phyloP scores from a whole-genome alignment of 257 asterid genomes.

The Gentiana macrophylla region DNA sequence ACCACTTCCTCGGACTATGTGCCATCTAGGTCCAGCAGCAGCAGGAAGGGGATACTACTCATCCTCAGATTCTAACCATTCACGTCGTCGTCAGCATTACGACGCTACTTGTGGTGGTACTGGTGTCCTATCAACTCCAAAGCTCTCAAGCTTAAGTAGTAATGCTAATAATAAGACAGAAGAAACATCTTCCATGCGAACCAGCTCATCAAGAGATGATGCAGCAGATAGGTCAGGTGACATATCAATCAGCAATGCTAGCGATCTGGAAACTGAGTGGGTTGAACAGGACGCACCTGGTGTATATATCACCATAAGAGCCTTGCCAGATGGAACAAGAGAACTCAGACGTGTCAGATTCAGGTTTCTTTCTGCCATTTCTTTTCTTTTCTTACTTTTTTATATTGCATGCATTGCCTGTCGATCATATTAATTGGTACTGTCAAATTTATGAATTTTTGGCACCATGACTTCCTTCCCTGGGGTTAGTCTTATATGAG shows the following conservation, averaged over 20 bases:
- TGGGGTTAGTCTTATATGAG: no score
- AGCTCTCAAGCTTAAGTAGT: conserved; percentile 62
- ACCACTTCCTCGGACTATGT: conserved; percentile 49
- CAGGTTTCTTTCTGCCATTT: conserved; percentile 40
- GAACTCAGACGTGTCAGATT: conserved; percentile 94
- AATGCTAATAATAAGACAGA: conserved; percentile 25
- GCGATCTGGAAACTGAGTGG: conserved; percentile 87
- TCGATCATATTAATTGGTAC: no score
- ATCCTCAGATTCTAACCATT: conserved; percentile 54
- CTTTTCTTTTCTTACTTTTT: no score
- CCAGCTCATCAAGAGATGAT: conserved; percentile 61
- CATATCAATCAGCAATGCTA: conserved; percentile 82
- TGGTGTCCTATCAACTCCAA: conserved; percentile 68
- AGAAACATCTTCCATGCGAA: conserved; percentile 50
- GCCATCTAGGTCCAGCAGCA: conserved; percentile 23
- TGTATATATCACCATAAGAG: conserved; percentile 82
- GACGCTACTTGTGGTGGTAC: conserved; percentile 24
- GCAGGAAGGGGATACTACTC: conserved; percentile 54
- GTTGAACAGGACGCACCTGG: conserved; percentile 96
- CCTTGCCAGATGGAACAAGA: conserved; percentile 72
- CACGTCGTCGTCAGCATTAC: conserved; percentile 37
- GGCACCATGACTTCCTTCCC: no score
- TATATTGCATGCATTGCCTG: no score
- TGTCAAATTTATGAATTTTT: no score
- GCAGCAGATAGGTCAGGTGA: conserved; percentile 63